phyloP scores from a whole-genome alignment of 768 basidiomycete genomes.

The Cyathus striatus region DNA sequence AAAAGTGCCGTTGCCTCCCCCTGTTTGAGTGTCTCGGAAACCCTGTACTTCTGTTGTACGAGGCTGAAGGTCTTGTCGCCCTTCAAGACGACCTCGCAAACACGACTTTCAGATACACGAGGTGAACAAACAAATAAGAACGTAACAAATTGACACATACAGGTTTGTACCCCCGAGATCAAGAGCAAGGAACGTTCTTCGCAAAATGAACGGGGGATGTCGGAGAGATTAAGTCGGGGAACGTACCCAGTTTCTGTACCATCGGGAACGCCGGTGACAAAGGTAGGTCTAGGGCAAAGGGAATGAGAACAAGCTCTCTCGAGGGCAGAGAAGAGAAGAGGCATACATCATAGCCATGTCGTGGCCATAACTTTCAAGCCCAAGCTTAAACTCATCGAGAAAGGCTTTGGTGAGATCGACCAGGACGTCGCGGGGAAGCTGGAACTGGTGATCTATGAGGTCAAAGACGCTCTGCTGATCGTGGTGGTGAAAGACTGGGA shows the following conservation, averaged over 20 bases:
- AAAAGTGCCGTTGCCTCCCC: conserved; percentile 87
- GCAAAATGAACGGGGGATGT: conserved; percentile 5
- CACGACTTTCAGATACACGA: conserved; percentile 52
- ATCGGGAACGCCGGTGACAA: conserved; percentile 92
- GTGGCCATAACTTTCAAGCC: conserved; percentile 67
- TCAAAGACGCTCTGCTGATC: conserved; percentile 49
- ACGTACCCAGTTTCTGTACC: conserved; percentile 87
- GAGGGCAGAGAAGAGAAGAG: neutral
- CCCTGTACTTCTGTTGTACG: conserved; percentile 94
- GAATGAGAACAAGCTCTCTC: conserved; percentile 6
- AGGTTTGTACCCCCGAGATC: conserved; percentile 98
- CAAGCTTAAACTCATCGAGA: conserved; percentile 71
- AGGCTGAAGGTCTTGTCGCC: conserved; percentile 88
- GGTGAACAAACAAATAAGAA: neutral
- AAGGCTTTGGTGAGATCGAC: conserved; percentile 73
- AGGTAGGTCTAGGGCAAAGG: conserved; percentile 64
- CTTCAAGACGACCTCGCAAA: conserved; percentile 89
- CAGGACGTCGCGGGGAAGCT: conserved; percentile 56
- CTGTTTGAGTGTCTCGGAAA: conserved; percentile 89
- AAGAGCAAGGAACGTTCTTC: conserved; percentile 94
- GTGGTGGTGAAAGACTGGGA: conserved; percentile 34
- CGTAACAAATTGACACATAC: conserved; percentile 40
- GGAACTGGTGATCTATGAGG: conserved; percentile 69
- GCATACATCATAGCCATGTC: conserved; percentile 91
- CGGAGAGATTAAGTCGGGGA: neutral